phyloP scores from a whole-genome alignment of 352 stramenopile genomes.

The Pythium chondricola region DNA sequence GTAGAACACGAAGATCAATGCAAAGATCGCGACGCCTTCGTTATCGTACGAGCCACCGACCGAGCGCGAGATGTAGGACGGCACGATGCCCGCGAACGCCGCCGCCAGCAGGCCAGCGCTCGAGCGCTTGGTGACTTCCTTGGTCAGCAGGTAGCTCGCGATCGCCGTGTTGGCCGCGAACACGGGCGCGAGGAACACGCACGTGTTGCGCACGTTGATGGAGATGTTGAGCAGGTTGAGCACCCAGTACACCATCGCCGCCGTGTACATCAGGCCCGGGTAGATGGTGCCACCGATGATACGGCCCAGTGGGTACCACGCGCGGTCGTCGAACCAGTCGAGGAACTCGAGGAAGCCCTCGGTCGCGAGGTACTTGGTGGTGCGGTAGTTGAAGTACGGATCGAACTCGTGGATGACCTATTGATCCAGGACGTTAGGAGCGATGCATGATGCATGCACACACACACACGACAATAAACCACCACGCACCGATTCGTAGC shows the following conservation, averaged over 20 bases:
- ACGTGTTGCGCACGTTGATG: conserved; percentile 91
- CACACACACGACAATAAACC: not conserved
- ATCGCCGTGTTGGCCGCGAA: conserved; percentile 88
- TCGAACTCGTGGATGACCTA: conserved; percentile 90
- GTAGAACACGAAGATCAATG: conserved; percentile 97
- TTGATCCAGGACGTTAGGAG: too few species aligned
- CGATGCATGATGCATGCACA: too few species aligned
- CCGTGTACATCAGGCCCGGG: conserved; percentile 89
- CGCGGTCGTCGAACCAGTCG: conserved; percentile 97
- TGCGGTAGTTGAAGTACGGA: conserved; percentile 98
- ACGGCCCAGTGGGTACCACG: conserved; percentile 91
- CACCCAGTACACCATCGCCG: conserved; percentile 84
- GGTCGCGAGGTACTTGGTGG: conserved; percentile 94
- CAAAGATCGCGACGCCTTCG: conserved; percentile 96
- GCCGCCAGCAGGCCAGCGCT: conserved; percentile 88
- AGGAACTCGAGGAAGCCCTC: conserved; percentile 96
- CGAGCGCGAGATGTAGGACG: conserved; percentile 95
- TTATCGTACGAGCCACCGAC: conserved; percentile 98
- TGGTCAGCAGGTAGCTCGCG: conserved; percentile 87
- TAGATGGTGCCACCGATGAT: conserved; percentile 94
- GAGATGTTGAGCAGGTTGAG: conserved; percentile 90
- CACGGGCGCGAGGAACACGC: conserved; percentile 87
- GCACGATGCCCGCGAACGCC: conserved; percentile 95
- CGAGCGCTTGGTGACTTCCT: conserved; percentile 84
- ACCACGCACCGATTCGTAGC: conserved; percentile 83